Evolutionary conservation across 2,329 filamentous ascomycete species (phyloP).

Genomic region (Nectriaceae sp.): DNA sequence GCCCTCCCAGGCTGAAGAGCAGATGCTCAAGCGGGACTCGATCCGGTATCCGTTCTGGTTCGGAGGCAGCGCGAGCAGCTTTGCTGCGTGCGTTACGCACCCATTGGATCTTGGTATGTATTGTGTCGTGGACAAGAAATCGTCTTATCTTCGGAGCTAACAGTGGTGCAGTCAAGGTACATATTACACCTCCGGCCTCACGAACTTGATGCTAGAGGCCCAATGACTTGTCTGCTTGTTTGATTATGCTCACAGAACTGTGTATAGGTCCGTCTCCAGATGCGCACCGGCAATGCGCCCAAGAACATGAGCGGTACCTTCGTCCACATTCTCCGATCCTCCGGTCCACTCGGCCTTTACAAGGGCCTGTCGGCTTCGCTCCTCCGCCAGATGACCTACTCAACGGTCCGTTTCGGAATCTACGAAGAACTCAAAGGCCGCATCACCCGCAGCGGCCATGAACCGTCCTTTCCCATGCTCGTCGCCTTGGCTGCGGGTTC

Average conservation of each 20-base stretch:
- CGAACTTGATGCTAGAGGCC: not conserved
- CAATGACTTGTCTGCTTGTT: not conserved
- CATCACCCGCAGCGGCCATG: slow-evolving; percentile 46
- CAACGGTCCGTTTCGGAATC: slow-evolving; percentile 91
- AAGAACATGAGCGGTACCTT: slow-evolving; percentile 86
- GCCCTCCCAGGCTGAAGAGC: slow-evolving; percentile 18
- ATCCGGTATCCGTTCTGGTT: slow-evolving; percentile 88
- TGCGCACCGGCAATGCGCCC: slow-evolving; percentile 72
- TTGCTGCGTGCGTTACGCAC: slow-evolving; percentile 90
- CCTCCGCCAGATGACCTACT: slow-evolving; percentile 93
- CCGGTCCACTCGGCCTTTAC: slow-evolving; percentile 83
- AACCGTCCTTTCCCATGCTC: slow-evolving; percentile 73
- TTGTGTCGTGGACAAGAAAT: not conserved
- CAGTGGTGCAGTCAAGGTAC: slow-evolving; percentile 50
- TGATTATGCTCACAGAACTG: slow-evolving; percentile 15
- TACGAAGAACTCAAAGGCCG: slow-evolving; percentile 90
- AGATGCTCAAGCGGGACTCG: slow-evolving; percentile 42
- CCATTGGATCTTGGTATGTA: slow-evolving; percentile 84
- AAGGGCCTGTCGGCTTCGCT: slow-evolving; percentile 89
- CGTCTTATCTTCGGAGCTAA: slow-evolving; percentile 18
- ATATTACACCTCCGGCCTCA: not conserved
- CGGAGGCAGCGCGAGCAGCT: slow-evolving; percentile 89
- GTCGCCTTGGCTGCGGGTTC: slow-evolving; percentile 81
- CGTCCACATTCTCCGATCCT: slow-evolving; percentile 72
- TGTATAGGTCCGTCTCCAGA: slow-evolving; percentile 80